A percentile compares a stretch with the other conserved stretches of the same genome.
Evolutionary conservation across 2,329 filamentous ascomycete genomes (phyloP).

Genomic region (Sporothrix brasiliensis): DNA sequence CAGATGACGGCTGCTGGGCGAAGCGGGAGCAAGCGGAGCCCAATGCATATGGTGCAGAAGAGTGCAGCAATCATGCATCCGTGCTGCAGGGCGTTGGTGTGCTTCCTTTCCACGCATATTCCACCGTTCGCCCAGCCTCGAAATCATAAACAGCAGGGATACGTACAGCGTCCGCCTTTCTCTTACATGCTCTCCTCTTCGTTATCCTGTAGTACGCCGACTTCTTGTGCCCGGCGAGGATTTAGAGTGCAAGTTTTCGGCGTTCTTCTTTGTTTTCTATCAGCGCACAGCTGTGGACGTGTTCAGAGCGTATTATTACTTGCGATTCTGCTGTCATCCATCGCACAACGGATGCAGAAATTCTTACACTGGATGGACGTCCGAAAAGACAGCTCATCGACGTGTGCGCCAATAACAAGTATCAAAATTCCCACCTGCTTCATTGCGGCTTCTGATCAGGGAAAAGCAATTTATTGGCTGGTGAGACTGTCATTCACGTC

Average conservation of each 20-base stretch:
- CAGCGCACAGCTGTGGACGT: neutral
- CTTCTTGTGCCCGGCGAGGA: neutral
- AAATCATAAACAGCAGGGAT: neutral
- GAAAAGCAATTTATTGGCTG: neutral
- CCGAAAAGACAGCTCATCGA: too few relatives aligned
- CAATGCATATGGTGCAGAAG: neutral
- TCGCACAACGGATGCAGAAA: neutral
- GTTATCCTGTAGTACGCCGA: neutral
- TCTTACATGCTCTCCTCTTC: neutral
- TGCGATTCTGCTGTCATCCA: neutral
- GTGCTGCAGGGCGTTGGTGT: neutral
- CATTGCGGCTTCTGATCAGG: neutral
- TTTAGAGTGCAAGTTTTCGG: neutral
- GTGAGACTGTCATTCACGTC: neutral
- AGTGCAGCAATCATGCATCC: neutral
- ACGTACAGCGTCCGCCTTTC: neutral
- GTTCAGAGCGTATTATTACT: neutral
- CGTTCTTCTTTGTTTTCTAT: neutral
- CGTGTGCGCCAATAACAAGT: too few relatives aligned
- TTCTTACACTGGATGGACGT: too few relatives aligned
- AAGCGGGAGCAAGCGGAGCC: neutral
- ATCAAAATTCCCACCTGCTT: too few relatives aligned
- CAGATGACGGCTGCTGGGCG: neutral
- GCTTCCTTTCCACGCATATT: neutral
- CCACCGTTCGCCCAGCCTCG: neutral